Evolutionary conservation across 2,329 filamentous ascomycete genomes (phyloP), one percentile per base, ranked within the genome.

Genomic region (Leptographium flavum): DNA sequence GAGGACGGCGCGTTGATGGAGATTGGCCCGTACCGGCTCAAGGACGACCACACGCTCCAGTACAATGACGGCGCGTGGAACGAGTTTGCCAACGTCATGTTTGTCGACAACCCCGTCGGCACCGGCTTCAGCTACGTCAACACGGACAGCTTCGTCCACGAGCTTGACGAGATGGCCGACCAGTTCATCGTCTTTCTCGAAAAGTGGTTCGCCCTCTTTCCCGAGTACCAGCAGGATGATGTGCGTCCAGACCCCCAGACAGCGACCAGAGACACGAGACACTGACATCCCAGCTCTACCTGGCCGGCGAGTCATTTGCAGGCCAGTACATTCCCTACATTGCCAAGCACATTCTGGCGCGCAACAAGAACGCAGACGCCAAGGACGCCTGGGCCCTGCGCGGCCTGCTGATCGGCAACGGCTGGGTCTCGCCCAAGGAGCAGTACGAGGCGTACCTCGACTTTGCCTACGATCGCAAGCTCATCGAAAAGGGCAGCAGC

Each of bases 321-420:
- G 92, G 92, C 38, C 92, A 96, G 59, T 82, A 96, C 63, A 96
- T 98, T 50, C 92, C 92, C 1, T 94, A 98, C 61, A 92, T 99
- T 52, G 84, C 88, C n/a, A 81, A 81, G 57, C 83, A 83, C 19
- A 94, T 98, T 45, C 70, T 95, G 47, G 80, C 87, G 40, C 85
- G 87, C 49, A 98, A 98, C 66, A 81, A 83, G 56, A 66, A 67
- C n/a, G 61, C 63, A 14, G 57, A 57, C 21, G 63, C 64, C 5
- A 63, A 66, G 45, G 59, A 66, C 35, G 60, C 63, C 23, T 98
- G 90, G 92, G 81, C 82, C 42, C 65, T 99, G 25, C 74, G 81
- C 53, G 92, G 90, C 9, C 68, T 98, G 19, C 61, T 98, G 31
- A 96, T 99, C 49, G 93, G 93, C 45, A 99, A 98, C 59, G 92